phyloP scores from a whole-genome alignment of 78 protist genomes.

The Speleostelium caveatum region DNA sequence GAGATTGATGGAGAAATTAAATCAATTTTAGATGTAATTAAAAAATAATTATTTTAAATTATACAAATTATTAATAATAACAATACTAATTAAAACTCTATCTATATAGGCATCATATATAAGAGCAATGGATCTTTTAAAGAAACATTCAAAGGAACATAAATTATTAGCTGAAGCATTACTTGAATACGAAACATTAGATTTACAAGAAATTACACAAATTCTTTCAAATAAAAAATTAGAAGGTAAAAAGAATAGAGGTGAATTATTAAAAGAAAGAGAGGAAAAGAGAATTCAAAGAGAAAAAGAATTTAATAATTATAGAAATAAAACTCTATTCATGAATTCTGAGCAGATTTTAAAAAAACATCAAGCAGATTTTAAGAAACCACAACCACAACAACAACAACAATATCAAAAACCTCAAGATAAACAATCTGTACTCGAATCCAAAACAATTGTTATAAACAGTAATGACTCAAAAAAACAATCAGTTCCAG shows the following conservation, averaged over 20 bases:
- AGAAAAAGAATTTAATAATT: slow-evolving; percentile 51
- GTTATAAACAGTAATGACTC: too few relatives aligned
- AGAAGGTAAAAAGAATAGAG: slow-evolving; percentile 29
- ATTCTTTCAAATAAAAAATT: slow-evolving; percentile 40
- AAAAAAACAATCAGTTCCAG: too few relatives aligned
- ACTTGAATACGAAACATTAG: slow-evolving; percentile 86
- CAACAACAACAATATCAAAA: too few relatives aligned
- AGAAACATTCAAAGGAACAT: slow-evolving; percentile 66
- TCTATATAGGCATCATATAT: too few relatives aligned
- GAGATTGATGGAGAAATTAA: slow-evolving; percentile 79
- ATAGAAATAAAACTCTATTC: too few relatives aligned
- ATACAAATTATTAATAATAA: neutral
- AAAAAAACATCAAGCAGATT: too few relatives aligned
- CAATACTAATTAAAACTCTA: too few relatives aligned
- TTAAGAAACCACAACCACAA: too few relatives aligned
- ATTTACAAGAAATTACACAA: slow-evolving; percentile 71
- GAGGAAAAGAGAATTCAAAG: slow-evolving; percentile 25
- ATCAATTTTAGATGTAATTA: slow-evolving; percentile 23
- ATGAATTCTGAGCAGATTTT: too few relatives aligned
- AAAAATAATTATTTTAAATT: slow-evolving; percentile 2
- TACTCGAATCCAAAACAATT: too few relatives aligned
- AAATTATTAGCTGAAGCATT: slow-evolving; percentile 84
- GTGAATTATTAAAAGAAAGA: slow-evolving; percentile 24
- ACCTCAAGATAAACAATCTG: too few relatives aligned
- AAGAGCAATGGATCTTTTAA: slow-evolving; percentile 63